These are phyloP conservation scores for Xylogone sp. DNA, from an alignment of 2,329 filamentous ascomycete species.

Conservation along the genomic window DNA sequence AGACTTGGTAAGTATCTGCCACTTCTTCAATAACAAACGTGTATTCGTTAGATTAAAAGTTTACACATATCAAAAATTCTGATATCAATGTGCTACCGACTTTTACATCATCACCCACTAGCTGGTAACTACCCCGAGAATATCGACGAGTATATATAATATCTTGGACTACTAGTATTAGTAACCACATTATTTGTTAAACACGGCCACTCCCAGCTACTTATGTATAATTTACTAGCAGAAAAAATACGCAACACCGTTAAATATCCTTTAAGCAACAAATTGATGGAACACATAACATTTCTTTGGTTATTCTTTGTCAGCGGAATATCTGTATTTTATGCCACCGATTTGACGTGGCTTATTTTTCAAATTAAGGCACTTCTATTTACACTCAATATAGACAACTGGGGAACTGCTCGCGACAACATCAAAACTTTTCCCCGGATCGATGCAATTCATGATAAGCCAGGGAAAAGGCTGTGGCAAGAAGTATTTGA, in stretches of 20 bases:
- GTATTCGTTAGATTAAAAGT: slow-evolving; percentile 11
- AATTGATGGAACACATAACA: slow-evolving; percentile 11
- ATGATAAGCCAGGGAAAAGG: slow-evolving; percentile 10
- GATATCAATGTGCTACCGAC: slow-evolving; percentile 21
- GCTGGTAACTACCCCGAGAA: not conserved
- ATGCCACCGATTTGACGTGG: slow-evolving; percentile 4
- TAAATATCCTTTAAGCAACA: not conserved
- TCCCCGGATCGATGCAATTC: slow-evolving; percentile 21
- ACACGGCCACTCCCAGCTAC: slow-evolving; percentile 2
- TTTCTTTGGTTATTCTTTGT: slow-evolving; percentile 20
- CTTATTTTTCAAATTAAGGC: slow-evolving; percentile 6
- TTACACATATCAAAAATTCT: slow-evolving; percentile 22
- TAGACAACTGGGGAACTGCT: slow-evolving; percentile 12
- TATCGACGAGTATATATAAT: slow-evolving; percentile 14
- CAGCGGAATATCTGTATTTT: slow-evolving; percentile 6
- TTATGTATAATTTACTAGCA: not conserved
- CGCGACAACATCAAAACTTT: slow-evolving; percentile 14
- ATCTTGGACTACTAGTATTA: slow-evolving; percentile 24
- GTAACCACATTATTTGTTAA: slow-evolving; percentile 19
- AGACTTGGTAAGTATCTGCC: slow-evolving; percentile 13
- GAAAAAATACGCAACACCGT: slow-evolving; percentile 2
- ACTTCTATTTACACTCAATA: slow-evolving; percentile 5
- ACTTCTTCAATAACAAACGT: slow-evolving; percentile 15
- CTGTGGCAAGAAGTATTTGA: slow-evolving; percentile 6
- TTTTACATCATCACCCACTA: slow-evolving; percentile 18